A percentile compares a stretch with the other conserved stretches of the same genome.
Conservation (phyloP, 805 yeast species). For the Sungouiozyma intestinalis region DNA sequence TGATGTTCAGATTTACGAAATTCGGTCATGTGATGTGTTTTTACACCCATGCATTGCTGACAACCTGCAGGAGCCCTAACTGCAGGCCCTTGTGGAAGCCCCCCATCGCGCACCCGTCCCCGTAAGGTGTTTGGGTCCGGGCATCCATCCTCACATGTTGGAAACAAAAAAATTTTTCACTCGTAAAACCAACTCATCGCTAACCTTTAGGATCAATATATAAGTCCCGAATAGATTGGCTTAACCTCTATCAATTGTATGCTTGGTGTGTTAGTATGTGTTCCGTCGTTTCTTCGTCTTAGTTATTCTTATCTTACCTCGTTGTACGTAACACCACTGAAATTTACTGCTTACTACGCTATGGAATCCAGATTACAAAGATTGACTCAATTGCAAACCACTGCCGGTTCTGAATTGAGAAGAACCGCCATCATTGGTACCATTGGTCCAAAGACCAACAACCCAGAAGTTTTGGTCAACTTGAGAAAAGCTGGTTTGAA, state of each 20-base stretch:
- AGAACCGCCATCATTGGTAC: conserved; percentile 97
- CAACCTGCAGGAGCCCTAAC: no score
- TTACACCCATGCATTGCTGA: no score
- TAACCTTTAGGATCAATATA: neutral
- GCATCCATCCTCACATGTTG: neutral
- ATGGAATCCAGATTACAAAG: conserved; percentile 53
- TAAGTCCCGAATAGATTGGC: neutral
- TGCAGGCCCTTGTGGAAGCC: no score
- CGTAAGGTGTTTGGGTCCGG: neutral
- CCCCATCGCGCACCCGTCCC: no score
- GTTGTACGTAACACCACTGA: conserved; percentile 1
- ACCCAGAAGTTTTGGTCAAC: conserved; percentile 69
- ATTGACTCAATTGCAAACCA: conserved; percentile 70
- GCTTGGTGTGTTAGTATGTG: neutral
- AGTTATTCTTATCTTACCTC: neutral
- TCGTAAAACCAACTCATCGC: neutral
- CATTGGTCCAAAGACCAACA: conserved; percentile 96
- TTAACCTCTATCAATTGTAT: no score
- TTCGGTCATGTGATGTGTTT: no score
- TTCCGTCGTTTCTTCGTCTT: neutral
- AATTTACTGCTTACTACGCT: conserved; percentile 4
- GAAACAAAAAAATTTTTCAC: neutral
- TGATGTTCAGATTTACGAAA: no score
- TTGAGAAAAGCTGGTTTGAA: conserved; percentile 96
- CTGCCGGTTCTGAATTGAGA: conserved; percentile 74